These are phyloP conservation scores for Neurospora sp. DNA, from an alignment of 2,329 filamentous ascomycete genomes.

Conservation along the genomic window DNA sequence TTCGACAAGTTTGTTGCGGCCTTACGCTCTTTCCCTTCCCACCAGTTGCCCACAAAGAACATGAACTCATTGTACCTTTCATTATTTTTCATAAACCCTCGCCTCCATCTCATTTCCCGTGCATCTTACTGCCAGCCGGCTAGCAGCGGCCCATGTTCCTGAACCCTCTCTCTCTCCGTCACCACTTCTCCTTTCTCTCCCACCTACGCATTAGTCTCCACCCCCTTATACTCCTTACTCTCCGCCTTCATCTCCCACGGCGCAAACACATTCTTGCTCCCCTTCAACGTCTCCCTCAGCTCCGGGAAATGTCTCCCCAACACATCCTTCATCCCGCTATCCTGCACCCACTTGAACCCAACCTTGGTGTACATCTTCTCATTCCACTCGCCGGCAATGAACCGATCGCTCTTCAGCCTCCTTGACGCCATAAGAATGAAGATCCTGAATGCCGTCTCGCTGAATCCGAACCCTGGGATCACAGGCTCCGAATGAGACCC, in stretches of 20 bases:
- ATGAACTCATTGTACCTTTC: neutral
- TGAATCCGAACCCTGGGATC: conserved; percentile 35
- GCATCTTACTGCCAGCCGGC: neutral
- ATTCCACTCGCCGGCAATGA: conserved; percentile 32
- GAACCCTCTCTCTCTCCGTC: neutral
- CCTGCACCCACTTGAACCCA: conserved; percentile 33
- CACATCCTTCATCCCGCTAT: conserved; percentile 32
- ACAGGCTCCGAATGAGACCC: conserved; percentile 32
- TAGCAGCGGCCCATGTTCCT: neutral
- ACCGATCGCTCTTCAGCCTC: conserved; percentile 33
- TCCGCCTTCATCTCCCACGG: conserved; percentile 20
- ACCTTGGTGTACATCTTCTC: conserved; percentile 29
- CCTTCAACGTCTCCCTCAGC: conserved; percentile 22
- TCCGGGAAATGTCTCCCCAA: conserved; percentile 33
- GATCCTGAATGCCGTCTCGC: conserved; percentile 35
- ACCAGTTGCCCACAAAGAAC: neutral
- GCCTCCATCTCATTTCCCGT: neutral
- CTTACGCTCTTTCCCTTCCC: neutral
- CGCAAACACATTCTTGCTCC: conserved; percentile 25
- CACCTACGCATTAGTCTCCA: conserved; percentile 18
- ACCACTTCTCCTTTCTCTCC: neutral
- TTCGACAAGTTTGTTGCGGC: neutral
- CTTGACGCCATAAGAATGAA: conserved; percentile 35
- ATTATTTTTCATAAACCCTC: neutral
- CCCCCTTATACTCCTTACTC: conserved; percentile 16